Conservation (phyloP, 352 stramenopile genomes). For the Peronospora farinosa region DNA sequence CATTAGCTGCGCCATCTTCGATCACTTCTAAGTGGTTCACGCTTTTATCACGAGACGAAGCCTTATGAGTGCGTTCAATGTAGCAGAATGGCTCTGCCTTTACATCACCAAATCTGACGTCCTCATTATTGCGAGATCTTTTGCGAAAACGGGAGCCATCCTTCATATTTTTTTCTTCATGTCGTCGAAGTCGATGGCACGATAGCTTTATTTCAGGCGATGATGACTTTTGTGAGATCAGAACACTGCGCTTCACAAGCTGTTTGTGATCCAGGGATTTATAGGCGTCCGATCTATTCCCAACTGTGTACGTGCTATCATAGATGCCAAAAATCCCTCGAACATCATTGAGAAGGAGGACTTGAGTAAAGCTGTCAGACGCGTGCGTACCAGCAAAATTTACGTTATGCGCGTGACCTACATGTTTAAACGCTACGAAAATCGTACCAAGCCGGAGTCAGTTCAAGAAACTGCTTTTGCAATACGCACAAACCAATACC, state of each 20-base stretch:
- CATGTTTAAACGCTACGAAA: slow-evolving; percentile 41
- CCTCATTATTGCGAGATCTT: slow-evolving; percentile 22
- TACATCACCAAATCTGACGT: not conserved
- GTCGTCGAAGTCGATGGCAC: slow-evolving; percentile 37
- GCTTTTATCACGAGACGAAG: slow-evolving; percentile 19
- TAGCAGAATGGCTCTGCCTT: slow-evolving; percentile 24
- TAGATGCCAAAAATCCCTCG: slow-evolving; percentile 6
- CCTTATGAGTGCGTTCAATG: slow-evolving; percentile 56
- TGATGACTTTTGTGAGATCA: slow-evolving; percentile 34
- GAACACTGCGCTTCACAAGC: slow-evolving; percentile 43
- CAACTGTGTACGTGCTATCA: not conserved
- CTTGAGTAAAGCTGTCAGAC: slow-evolving; percentile 12
- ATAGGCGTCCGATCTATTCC: slow-evolving; percentile 1
- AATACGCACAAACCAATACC: not conserved
- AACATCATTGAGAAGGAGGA: slow-evolving; percentile 41
- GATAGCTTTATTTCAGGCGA: slow-evolving; percentile 21
- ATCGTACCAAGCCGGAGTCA: slow-evolving; percentile 3
- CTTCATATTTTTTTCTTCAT: slow-evolving; percentile 24
- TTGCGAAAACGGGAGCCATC: slow-evolving; percentile 25
- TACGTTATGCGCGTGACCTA: slow-evolving; percentile 33
- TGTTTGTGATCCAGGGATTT: slow-evolving; percentile 10
- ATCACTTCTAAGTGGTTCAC: slow-evolving; percentile 7
- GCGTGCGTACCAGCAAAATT: slow-evolving; percentile 18
- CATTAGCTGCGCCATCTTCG: slow-evolving; percentile 1
- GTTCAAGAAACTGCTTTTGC: not conserved